Evolutionary conservation across 768 basidiomycete species (phyloP).

Genomic region (Termitomyces sp.): DNA sequence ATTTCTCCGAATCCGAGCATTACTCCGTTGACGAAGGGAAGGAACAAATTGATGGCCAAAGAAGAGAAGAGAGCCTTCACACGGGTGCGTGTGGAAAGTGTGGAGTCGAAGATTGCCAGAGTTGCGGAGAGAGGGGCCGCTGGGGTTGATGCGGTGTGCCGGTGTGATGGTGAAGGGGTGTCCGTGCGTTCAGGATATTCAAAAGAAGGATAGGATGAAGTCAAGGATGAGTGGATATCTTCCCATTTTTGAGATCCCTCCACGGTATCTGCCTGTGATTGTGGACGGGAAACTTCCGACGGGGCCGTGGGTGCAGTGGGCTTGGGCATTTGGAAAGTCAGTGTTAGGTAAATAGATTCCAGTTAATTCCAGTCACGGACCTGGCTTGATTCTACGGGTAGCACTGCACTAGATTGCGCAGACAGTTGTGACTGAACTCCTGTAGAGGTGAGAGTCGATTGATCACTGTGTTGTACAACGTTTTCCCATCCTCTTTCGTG

Average conservation of each 20-base stretch:
- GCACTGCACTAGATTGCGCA: conserved; percentile 35
- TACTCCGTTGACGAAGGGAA: conserved; percentile 91
- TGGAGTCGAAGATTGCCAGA: conserved; percentile 66
- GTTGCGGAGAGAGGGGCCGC: conserved; percentile 50
- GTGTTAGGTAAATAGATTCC: neutral
- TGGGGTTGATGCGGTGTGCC: conserved; percentile 21
- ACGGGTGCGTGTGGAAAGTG: conserved; percentile 66
- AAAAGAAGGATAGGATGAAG: conserved; percentile 78
- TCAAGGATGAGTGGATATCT: conserved; percentile 57
- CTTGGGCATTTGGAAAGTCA: conserved; percentile 6
- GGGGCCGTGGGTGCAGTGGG: conserved; percentile 16
- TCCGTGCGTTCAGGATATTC: conserved; percentile 66
- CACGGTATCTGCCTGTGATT: conserved; percentile 35
- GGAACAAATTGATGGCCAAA: conserved; percentile 77
- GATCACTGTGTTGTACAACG: conserved; percentile 23
- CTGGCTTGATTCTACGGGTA: conserved; percentile 35
- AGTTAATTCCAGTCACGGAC: conserved; percentile 21
- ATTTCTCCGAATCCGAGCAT: conserved; percentile 98
- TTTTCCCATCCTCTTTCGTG: conserved; percentile 38
- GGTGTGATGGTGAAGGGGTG: conserved; percentile 42
- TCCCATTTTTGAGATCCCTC: conserved; percentile 71
- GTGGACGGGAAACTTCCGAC: conserved; percentile 27
- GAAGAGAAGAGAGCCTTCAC: conserved; percentile 68
- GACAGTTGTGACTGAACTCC: conserved; percentile 31
- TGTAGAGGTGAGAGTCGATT: conserved; percentile 19